Conservation (phyloP, 108 stramenopile genomes). For the Cyclotella baltica region DNA sequence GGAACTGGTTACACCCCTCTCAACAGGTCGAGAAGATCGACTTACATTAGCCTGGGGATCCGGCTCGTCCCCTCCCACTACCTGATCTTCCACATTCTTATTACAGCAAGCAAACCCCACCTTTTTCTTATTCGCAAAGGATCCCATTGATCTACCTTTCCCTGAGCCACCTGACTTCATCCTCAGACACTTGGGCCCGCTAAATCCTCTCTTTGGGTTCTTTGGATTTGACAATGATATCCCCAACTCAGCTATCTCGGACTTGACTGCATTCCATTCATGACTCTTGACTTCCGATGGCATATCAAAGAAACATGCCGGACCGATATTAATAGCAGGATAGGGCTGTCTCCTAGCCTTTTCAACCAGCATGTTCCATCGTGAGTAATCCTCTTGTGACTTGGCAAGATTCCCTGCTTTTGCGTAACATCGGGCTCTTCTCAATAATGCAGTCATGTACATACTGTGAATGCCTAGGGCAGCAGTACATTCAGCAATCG, state of each 20-base stretch:
- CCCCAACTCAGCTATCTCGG: conserved; percentile 60
- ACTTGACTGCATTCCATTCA: conserved; percentile 56
- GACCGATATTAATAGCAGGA: conserved; percentile 23
- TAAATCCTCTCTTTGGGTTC: background rate
- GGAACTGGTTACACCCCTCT: background rate
- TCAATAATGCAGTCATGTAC: conserved; percentile 53
- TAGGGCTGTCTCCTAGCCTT: conserved; percentile 34
- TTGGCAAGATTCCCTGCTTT: conserved; percentile 28
- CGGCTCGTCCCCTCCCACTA: background rate
- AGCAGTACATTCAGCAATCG: conserved; percentile 44
- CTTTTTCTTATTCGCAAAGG: background rate
- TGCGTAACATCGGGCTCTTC: conserved; percentile 51
- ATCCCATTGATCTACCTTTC: too few species aligned
- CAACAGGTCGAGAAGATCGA: background rate
- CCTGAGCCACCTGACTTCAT: background rate
- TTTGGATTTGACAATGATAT: conserved; percentile 26
- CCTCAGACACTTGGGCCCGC: background rate
- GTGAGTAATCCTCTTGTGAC: conserved; percentile 37
- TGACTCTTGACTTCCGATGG: conserved; percentile 61
- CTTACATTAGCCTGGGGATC: background rate
- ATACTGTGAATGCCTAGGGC: conserved; percentile 53
- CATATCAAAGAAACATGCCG: conserved; percentile 77
- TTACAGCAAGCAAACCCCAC: background rate
- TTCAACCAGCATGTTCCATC: conserved; percentile 36
- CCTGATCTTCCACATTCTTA: conserved; percentile 14